Evolutionary conservation across 2,329 filamentous ascomycete genomes (phyloP).

Genomic region (Pseudofabraea citricarpa): DNA sequence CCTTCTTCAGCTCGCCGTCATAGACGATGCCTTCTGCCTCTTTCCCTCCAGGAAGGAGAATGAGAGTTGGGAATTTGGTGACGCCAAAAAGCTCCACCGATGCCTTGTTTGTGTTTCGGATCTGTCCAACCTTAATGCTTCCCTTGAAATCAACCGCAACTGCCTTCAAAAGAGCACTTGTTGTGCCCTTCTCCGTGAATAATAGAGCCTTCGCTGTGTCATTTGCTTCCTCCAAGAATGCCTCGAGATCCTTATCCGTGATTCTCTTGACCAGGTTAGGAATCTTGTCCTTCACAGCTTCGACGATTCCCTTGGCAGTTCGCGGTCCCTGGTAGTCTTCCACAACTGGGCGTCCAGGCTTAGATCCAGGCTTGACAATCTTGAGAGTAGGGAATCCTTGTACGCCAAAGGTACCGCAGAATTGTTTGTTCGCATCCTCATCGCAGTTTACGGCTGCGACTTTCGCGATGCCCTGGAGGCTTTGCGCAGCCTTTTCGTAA

Average conservation of each 20-base stretch:
- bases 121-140: constrained; percentile 72
- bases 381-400: constrained; percentile 96
- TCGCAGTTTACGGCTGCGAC: constrained; percentile 95
- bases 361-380: constrained; percentile 82
- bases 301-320: constrained; percentile 80
- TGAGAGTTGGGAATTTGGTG: constrained; percentile 70
- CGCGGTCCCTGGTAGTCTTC: constrained; percentile 88
- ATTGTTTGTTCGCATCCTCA: constrained; percentile 82
- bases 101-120: constrained; percentile 63
- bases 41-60: constrained; percentile 68
- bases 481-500: constrained; percentile 90
- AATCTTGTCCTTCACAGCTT: constrained; percentile 80
- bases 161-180: constrained; percentile 75
- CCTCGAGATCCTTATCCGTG: constrained; percentile 71
- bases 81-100: constrained; percentile 72
- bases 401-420: constrained; percentile 82
- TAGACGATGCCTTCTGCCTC: constrained; percentile 67
- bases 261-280: constrained; percentile 85
- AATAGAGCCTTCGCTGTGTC: constrained; percentile 79
- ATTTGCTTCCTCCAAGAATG: constrained; percentile 64
- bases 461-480: constrained; percentile 85
- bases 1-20: constrained; percentile 81
- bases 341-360: constrained; percentile 70
- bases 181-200: constrained; percentile 90
- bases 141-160: constrained; percentile 89